Percentiles rank a stretch among this genome's conserved stretches.
phyloP scores from a whole-genome alignment of 2,329 filamentous ascomycete species.

The Teratosphaeria epicoccoides region DNA sequence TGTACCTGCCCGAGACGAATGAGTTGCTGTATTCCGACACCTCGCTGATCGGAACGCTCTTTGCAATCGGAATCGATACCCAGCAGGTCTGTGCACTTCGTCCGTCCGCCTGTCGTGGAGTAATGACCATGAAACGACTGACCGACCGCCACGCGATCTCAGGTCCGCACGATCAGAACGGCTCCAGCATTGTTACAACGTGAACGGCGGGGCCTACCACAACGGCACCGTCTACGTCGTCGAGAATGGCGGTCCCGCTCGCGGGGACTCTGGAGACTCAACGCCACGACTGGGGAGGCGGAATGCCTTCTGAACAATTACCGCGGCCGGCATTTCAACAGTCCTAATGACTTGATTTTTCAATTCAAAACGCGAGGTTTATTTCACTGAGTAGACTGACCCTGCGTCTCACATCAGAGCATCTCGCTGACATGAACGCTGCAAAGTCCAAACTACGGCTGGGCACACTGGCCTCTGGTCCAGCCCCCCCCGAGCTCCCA shows the following conservation, averaged over 20 bases:
- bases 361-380: conserved; percentile 32
- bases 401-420: background rate
- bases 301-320: conserved; percentile 45
- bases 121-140: background rate
- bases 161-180: conserved; percentile 12
- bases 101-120: background rate
- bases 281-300: conserved; percentile 10
- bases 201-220: conserved; percentile 19
- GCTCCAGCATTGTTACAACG: conserved; percentile 12
- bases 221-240: conserved; percentile 15
- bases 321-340: conserved; percentile 51
- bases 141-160: too few relatives aligned
- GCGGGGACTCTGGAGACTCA: conserved; percentile 11
- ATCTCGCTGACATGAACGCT: background rate
- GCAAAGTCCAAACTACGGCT: conserved; percentile 15
- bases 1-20: conserved; percentile 17
- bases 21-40: conserved; percentile 20
- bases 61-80: conserved; percentile 15
- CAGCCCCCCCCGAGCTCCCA: conserved; percentile 39
- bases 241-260: conserved; percentile 15
- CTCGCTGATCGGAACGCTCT: conserved; percentile 12
- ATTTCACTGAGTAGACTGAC: conserved; percentile 17
- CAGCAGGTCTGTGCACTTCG: conserved; percentile 6
- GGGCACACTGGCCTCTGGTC: conserved; percentile 41
- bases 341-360: conserved; percentile 48